Conservation (phyloP, 352 stramenopile genomes). For the Blastocystis sp. region DNA sequence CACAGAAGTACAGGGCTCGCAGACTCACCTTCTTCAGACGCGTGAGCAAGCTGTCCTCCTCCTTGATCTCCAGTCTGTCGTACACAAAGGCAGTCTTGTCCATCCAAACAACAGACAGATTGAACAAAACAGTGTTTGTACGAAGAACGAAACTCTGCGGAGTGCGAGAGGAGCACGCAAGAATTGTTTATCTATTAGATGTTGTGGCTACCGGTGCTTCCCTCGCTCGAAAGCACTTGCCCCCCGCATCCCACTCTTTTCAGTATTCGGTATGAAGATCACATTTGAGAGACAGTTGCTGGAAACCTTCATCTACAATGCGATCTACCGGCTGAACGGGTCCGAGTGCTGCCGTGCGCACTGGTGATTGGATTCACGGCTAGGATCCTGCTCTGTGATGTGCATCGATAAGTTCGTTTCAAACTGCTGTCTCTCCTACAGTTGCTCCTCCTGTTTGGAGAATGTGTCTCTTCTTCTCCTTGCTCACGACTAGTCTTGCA, state of each 20-base stretch:
- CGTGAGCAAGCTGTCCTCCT: not conserved
- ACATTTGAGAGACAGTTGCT: not conserved
- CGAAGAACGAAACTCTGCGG: too few relatives aligned
- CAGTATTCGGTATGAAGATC: not conserved
- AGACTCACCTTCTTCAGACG: conserved; percentile 19
- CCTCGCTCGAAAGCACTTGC: too few relatives aligned
- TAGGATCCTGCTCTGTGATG: not conserved
- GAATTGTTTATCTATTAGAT: too few relatives aligned
- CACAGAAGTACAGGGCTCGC: conserved; percentile 34
- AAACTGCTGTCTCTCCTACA: conserved; percentile 46
- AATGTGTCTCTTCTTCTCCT: not conserved
- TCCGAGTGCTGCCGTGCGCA: not conserved
- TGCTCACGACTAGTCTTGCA: not conserved
- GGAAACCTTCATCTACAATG: not conserved
- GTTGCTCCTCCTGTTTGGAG: conserved; percentile 22
- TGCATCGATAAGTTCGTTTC: conserved; percentile 30
- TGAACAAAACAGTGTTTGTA: too few relatives aligned
- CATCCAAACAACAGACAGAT: not conserved
- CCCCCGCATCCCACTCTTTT: too few relatives aligned
- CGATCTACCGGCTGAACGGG: not conserved
- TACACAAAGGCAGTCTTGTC: not conserved
- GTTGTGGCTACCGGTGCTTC: too few relatives aligned
- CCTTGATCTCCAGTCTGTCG: not conserved
- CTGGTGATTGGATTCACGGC: not conserved
- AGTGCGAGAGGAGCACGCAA: too few relatives aligned